Evolutionary conservation across 1,284 basidiomycete genomes (phyloP).

Genomic region (Melanopsichium pennsylvanicum): DNA sequence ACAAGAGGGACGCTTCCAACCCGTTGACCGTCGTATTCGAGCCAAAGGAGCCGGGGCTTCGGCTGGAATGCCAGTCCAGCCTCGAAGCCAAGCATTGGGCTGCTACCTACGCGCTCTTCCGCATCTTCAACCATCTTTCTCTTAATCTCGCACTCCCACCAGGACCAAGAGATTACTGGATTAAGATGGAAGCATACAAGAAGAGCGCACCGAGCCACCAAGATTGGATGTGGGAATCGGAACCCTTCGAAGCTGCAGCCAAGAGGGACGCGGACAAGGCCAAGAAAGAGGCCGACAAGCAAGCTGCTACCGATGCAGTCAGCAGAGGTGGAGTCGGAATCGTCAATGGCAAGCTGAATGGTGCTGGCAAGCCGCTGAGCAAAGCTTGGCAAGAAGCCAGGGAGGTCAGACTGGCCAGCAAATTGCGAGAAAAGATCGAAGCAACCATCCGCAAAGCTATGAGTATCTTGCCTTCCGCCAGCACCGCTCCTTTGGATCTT

Average conservation of each 20-base stretch:
- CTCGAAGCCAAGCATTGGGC: slow-evolving; percentile 64
- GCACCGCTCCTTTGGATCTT: slow-evolving; percentile 35
- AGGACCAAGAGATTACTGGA: slow-evolving; percentile 64
- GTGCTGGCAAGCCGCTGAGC: slow-evolving; percentile 54
- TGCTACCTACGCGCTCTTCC: slow-evolving; percentile 65
- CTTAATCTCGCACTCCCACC: slow-evolving; percentile 60
- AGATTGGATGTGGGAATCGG: slow-evolving; percentile 60
- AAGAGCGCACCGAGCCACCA: slow-evolving; percentile 51
- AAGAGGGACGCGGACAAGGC: slow-evolving; percentile 57
- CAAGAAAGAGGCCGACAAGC: slow-evolving; percentile 42
- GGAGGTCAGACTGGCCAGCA: slow-evolving; percentile 84
- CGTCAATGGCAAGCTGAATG: slow-evolving; percentile 37
- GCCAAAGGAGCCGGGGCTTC: slow-evolving; percentile 58
- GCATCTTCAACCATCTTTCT: slow-evolving; percentile 60
- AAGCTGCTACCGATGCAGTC: slow-evolving; percentile 34
- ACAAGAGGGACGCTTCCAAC: slow-evolving; percentile 62
- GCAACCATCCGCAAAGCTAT: slow-evolving; percentile 80
- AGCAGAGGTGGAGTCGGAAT: slow-evolving; percentile 26
- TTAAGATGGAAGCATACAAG: slow-evolving; percentile 58
- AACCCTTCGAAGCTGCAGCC: slow-evolving; percentile 62
- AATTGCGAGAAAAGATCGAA: slow-evolving; percentile 82
- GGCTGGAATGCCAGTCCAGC: slow-evolving; percentile 49
- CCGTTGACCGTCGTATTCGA: slow-evolving; percentile 57
- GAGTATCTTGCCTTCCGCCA: slow-evolving; percentile 42
- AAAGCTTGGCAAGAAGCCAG: slow-evolving; percentile 75